Percentiles rank a stretch among this genome's conserved stretches.
phyloP scores from a whole-genome alignment of 2,329 filamentous ascomycete genomes.

The Cladophialophora exuberans region DNA sequence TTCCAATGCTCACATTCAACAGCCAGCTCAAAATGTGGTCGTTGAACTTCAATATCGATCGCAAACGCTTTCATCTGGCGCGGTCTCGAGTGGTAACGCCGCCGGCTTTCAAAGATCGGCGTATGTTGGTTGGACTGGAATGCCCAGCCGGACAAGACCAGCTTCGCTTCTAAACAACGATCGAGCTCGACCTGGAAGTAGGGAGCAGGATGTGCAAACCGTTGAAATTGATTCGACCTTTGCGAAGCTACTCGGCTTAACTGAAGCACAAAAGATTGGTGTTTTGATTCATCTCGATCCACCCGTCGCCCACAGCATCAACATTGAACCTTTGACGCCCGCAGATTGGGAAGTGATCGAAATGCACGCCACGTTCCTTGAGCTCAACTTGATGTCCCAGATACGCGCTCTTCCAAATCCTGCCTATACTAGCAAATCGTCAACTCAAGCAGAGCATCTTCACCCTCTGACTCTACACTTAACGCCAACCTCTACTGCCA shows the following conservation, averaged over 20 bases:
- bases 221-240: constrained; percentile 89
- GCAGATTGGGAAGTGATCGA: constrained; percentile 99
- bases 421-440: constrained; percentile 57
- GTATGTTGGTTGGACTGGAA: constrained; percentile 95
- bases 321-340: constrained; percentile 92
- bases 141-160: constrained; percentile 87
- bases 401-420: constrained; percentile 93
- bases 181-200: constrained; percentile 66
- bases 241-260: constrained; percentile 73
- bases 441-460: constrained; percentile 54
- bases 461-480: constrained; percentile 91
- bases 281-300: constrained; percentile 82
- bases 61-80: constrained; percentile 53
- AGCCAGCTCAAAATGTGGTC: constrained; percentile 86
- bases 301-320: constrained; percentile 87
- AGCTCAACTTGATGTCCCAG: constrained; percentile 89
- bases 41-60: constrained; percentile 83
- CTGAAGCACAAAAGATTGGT: constrained; percentile 76
- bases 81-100: constrained; percentile 50
- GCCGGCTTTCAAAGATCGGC: constrained; percentile 66
- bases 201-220: constrained; percentile 75
- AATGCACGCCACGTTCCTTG: constrained; percentile 91
- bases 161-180: constrained; percentile 66
- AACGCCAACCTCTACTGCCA: constrained; percentile 93
- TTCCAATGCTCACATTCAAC: constrained; percentile 11